Evolutionary conservation across 1,139 yeast genomes (phyloP).

Genomic region (Tardiomyces blankii): DNA sequence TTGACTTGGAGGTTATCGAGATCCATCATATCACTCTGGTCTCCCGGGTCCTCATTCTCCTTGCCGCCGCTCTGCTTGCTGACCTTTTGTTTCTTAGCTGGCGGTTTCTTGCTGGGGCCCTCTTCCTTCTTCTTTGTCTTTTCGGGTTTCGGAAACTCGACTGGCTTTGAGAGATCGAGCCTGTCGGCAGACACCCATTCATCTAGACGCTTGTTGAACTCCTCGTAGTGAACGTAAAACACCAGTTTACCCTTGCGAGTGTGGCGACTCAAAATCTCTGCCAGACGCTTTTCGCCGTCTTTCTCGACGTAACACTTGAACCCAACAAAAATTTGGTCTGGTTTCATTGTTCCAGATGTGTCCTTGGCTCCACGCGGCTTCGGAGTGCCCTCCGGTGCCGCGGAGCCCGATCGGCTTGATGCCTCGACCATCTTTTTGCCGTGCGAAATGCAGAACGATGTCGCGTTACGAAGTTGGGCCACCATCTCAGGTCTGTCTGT

Average conservation of each 20-base stretch:
- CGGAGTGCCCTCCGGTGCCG: too few species aligned
- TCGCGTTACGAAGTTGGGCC: too few species aligned
- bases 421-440: too few species aligned
- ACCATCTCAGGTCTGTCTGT: too few species aligned
- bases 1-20: slow-evolving; percentile 78
- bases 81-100: slow-evolving; percentile 14
- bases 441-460: too few species aligned
- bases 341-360: too few species aligned
- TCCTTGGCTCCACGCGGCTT: too few species aligned
- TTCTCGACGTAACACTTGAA: slow-evolving; percentile 74
- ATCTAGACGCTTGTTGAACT: slow-evolving; percentile 86
- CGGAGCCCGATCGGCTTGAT: too few species aligned
- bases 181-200: slow-evolving; percentile 79
- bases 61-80: slow-evolving; percentile 13
- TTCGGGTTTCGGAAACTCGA: slow-evolving; percentile 55
- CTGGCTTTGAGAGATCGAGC: slow-evolving; percentile 56
- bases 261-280: slow-evolving; percentile 77
- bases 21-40: slow-evolving; percentile 57
- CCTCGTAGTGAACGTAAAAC: slow-evolving; percentile 89
- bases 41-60: slow-evolving; percentile 9
- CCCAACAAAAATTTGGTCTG: slow-evolving; percentile 28
- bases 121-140: slow-evolving; percentile 18
- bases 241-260: slow-evolving; percentile 64
- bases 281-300: slow-evolving; percentile 68
- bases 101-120: slow-evolving; percentile 11